Percentiles rank a stretch among this genome's conserved stretches.
These are phyloP conservation scores for Boletus edulis DNA, from an alignment of 768 basidiomycete species.

Conservation along the genomic window DNA sequence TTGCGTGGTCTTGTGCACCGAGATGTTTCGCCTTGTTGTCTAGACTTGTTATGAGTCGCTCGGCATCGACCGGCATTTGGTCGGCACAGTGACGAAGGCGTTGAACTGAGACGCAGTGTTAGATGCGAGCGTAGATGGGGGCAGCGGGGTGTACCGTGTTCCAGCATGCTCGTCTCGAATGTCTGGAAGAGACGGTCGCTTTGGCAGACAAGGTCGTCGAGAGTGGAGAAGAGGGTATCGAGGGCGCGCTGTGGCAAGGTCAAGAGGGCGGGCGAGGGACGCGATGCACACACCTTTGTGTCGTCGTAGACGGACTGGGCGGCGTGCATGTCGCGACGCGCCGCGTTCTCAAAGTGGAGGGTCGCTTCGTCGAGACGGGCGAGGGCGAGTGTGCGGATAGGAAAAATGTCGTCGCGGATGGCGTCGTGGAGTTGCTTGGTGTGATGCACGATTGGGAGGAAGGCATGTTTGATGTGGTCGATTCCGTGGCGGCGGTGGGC, in stretches of 20 bases:
- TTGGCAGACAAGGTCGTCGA: slow-evolving; percentile 46
- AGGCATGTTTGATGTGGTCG: slow-evolving; percentile 31
- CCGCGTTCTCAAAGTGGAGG: slow-evolving; percentile 48
- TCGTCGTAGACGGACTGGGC: slow-evolving; percentile 37
- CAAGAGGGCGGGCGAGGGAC: slow-evolving; percentile 1
- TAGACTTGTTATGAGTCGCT: slow-evolving; percentile 47
- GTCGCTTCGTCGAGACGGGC: slow-evolving; percentile 54
- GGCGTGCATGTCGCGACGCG: slow-evolving; percentile 43
- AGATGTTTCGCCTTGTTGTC: slow-evolving; percentile 53
- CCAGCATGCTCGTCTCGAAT: slow-evolving; percentile 43
- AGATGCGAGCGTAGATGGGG: slow-evolving; percentile 1
- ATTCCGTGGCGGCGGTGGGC: slow-evolving; percentile 29
- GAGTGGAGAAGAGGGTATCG: slow-evolving; percentile 39
- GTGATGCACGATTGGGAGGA: slow-evolving; percentile 35
- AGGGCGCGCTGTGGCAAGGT: slow-evolving; percentile 40
- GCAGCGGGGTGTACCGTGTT: slow-evolving; percentile 41
- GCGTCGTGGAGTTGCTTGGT: slow-evolving; percentile 36
- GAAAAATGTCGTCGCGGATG: slow-evolving; percentile 34
- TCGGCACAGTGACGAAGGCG: slow-evolving; percentile 41
- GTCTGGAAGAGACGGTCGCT: slow-evolving; percentile 52
- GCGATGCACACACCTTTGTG: slow-evolving; percentile 41
- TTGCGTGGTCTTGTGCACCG: slow-evolving; percentile 32
- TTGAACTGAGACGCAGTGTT: slow-evolving; percentile 36
- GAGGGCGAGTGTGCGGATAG: slow-evolving; percentile 38
- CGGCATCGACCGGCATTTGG: slow-evolving; percentile 49